Evolutionary conservation across 1,139 yeast genomes (phyloP).

Genomic region (Blastobotrys aristatus): DNA sequence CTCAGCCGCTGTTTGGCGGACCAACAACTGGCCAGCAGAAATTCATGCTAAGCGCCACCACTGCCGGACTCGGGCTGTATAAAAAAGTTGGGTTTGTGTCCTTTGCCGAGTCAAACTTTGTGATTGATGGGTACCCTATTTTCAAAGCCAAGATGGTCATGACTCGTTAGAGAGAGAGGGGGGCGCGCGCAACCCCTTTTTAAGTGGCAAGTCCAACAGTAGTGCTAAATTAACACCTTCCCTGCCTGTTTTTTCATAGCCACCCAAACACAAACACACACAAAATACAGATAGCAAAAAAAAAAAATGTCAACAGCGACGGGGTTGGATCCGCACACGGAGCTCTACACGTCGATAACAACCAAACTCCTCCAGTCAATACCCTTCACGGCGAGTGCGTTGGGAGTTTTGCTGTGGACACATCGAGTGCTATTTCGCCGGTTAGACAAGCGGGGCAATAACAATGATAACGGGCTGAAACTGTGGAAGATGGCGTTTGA

Average conservation of each 20-base stretch:
- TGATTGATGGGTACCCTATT: neutral
- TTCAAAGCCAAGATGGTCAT: neutral
- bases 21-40: constrained; percentile 18
- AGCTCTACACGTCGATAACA: neutral
- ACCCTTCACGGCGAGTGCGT: constrained; percentile 16
- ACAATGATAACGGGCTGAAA: neutral
- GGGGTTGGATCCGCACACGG: neutral
- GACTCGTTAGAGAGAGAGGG: neutral
- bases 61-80: constrained; percentile 16
- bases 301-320: neutral
- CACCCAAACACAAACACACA: neutral
- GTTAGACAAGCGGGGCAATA: constrained; percentile 2
- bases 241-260: neutral
- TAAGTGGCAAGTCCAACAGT: too few relatives aligned
- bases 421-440: constrained; percentile 8
- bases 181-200: too few relatives aligned
- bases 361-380: neutral
- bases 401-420: constrained; percentile 10
- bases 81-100: constrained; percentile 16
- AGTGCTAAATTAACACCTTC: neutral
- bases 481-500: constrained; percentile 16
- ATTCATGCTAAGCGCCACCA: constrained; percentile 15
- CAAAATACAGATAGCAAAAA: neutral
- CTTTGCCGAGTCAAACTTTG: neutral
- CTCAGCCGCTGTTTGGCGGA: constrained; percentile 7